phyloP scores from a whole-genome alignment of 768 basidiomycete genomes.

The Suillus weaverae region DNA sequence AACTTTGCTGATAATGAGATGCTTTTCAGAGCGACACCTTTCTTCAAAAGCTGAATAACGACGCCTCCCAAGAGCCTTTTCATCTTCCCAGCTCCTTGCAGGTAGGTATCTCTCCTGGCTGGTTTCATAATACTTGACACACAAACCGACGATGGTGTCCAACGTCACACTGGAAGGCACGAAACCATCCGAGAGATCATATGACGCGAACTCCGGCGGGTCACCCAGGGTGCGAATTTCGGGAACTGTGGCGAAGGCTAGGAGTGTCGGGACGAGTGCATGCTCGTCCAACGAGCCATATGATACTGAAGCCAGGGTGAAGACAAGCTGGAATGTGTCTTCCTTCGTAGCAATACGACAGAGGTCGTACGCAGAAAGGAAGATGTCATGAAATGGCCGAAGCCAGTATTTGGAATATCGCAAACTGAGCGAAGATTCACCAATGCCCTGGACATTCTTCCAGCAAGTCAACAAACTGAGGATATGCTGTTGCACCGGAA shows the following conservation, averaged over 20 bases:
- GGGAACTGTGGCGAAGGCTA: neutral
- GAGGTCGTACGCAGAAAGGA: neutral
- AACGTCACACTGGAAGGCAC: neutral
- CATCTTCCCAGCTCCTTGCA: neutral
- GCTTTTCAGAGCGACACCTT: neutral
- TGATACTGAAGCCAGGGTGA: neutral
- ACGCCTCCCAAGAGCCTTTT: neutral
- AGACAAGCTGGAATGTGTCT: neutral
- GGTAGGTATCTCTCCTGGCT: neutral
- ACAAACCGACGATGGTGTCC: neutral
- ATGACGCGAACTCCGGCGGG: neutral
- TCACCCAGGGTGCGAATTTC: neutral
- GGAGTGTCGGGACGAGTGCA: neutral
- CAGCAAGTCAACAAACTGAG: neutral
- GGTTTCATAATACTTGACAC: neutral
- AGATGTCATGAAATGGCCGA: neutral
- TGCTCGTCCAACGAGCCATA: neutral
- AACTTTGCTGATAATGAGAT: neutral
- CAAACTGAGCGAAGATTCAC: neutral
- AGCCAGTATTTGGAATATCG: neutral
- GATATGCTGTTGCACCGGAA: neutral
- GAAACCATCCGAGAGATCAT: neutral
- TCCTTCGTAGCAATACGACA: neutral
- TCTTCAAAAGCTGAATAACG: neutral
- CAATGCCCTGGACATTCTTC: neutral